A percentile compares a stretch with the other conserved stretches of the same genome.
Conservation (phyloP, 257 asterid genomes). For the Plantago ovata region DNA sequence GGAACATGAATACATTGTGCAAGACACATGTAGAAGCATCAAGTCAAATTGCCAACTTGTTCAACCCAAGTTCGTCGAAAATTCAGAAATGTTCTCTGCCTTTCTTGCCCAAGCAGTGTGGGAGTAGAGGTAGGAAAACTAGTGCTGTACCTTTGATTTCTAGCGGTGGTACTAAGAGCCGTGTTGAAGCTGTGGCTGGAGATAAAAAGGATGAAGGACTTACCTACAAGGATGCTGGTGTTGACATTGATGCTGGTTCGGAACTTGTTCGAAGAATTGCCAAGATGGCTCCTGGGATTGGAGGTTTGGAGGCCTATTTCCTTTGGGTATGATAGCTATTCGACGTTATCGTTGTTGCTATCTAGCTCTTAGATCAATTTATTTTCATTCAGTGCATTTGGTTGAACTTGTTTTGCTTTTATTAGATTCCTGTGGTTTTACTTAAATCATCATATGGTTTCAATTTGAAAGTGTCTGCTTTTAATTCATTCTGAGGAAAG, state of each 20-base stretch:
- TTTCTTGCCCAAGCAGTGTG: conserved; percentile 18
- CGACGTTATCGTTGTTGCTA: no score
- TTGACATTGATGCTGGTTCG: conserved; percentile 93
- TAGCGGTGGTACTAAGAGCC: conserved; percentile 22
- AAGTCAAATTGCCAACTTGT: conserved; percentile 21
- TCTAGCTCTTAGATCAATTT: no score
- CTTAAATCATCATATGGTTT: no score
- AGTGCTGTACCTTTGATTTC: conserved; percentile 28
- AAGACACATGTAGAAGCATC: conserved; percentile 30
- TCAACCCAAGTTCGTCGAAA: conserved; percentile 13
- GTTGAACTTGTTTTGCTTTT: neutral
- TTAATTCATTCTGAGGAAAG: no score
- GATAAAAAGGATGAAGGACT: conserved; percentile 35
- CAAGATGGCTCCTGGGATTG: conserved; percentile 95
- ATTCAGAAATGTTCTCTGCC: conserved; percentile 21
- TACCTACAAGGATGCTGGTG: conserved; percentile 93
- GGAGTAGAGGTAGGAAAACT: conserved; percentile 21
- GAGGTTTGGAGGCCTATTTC: conserved; percentile 97
- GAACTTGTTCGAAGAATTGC: conserved; percentile 91
- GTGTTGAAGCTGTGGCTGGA: conserved; percentile 22
- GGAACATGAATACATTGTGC: conserved; percentile 32
- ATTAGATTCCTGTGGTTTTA: neutral
- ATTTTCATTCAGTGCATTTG: neutral
- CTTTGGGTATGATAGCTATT: conserved; percentile 55
- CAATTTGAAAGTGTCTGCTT: no score